Conservation (phyloP, 1,284 basidiomycete genomes). For the Cutaneotrichosporon mucoides region DNA sequence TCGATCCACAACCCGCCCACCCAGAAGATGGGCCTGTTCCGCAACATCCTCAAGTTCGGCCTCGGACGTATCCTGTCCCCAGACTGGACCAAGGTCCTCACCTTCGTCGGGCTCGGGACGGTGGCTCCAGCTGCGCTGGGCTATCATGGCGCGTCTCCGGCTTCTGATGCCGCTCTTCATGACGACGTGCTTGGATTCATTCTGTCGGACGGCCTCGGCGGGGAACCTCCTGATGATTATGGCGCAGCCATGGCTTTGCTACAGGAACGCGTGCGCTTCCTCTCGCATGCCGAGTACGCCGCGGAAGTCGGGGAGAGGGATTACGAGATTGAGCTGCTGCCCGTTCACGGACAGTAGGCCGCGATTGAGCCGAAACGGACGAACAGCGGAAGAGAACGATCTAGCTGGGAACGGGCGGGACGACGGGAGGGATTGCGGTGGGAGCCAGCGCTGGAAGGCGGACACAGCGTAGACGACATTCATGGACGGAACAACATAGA, state of each 20-base stretch:
- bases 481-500: too few relatives aligned
- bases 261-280: neutral
- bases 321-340: neutral
- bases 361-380: too few relatives aligned
- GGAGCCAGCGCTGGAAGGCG: too few relatives aligned
- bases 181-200: neutral
- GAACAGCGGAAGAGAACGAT: too few relatives aligned
- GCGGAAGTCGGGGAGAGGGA: neutral
- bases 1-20: neutral
- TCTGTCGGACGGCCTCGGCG: neutral
- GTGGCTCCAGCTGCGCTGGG: neutral
- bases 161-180: too few relatives aligned
- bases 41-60: neutral
- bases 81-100: neutral
- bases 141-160: neutral
- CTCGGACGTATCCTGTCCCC: neutral
- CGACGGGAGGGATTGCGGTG: too few relatives aligned
- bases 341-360: neutral
- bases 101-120: neutral
- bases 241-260: neutral
- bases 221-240: neutral
- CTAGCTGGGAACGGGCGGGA: too few relatives aligned
- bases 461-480: too few relatives aligned
- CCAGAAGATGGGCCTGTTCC: neutral
- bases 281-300: neutral